phyloP scores from a whole-genome alignment of 495 filamentous ascomycete genomes.

The Penicillium pancosmium region DNA sequence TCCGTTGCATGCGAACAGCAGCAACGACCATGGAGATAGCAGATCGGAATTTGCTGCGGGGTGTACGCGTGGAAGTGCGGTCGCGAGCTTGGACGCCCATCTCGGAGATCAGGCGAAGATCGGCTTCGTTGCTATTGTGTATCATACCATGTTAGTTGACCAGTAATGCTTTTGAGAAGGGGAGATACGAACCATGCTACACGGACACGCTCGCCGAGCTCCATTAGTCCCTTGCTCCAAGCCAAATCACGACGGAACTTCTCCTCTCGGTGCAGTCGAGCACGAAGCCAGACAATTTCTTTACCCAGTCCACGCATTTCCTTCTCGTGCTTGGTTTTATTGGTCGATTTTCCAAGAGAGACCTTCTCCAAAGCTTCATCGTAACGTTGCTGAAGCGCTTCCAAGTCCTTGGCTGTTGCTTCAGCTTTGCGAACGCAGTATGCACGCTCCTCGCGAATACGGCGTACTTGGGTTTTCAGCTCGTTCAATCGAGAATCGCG shows the following conservation, averaged over 20 bases:
- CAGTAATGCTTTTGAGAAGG: slow-evolving; percentile 9
- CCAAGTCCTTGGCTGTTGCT: slow-evolving; percentile 53
- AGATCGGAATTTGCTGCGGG: slow-evolving; percentile 50
- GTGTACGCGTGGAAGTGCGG: slow-evolving; percentile 30
- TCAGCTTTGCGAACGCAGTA: slow-evolving; percentile 51
- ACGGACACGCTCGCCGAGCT: slow-evolving; percentile 73
- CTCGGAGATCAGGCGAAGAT: slow-evolving; percentile 77
- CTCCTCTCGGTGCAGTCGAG: slow-evolving; percentile 75
- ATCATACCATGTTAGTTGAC: slow-evolving; percentile 21
- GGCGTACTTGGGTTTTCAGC: slow-evolving; percentile 56
- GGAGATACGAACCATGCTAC: slow-evolving; percentile 73
- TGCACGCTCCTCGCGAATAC: slow-evolving; percentile 63
- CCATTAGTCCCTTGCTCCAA: slow-evolving; percentile 80
- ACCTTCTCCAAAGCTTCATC: slow-evolving; percentile 54
- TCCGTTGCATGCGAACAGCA: slow-evolving; percentile 54
- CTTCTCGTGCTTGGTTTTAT: slow-evolving; percentile 65
- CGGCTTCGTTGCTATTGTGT: slow-evolving; percentile 78
- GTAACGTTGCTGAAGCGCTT: slow-evolving; percentile 55
- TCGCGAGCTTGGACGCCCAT: slow-evolving; percentile 66
- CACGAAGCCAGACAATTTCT: slow-evolving; percentile 88
- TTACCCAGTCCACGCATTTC: slow-evolving; percentile 83
- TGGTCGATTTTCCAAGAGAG: slow-evolving; percentile 39
- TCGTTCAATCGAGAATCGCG: slow-evolving; percentile 57
- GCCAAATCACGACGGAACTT: slow-evolving; percentile 74
- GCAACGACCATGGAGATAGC: slow-evolving; percentile 58